Evolutionary conservation across 2,329 filamentous ascomycete genomes (phyloP).

Genomic region (Sarocladium kiliense): DNA sequence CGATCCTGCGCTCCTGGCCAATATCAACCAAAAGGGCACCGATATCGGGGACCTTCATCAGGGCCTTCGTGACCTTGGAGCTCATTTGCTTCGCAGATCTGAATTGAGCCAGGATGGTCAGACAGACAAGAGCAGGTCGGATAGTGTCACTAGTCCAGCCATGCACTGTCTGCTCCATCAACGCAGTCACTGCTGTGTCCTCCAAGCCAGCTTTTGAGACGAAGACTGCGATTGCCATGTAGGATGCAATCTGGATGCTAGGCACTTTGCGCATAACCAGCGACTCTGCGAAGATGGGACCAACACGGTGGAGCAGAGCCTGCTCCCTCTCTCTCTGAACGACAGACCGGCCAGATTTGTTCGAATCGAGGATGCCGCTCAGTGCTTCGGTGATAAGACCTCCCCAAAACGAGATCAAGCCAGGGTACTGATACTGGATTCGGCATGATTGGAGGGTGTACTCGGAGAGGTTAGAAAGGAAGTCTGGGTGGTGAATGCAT

Average conservation of each 20-base stretch:
- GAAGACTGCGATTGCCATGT: conserved; percentile 84
- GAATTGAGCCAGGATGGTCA: conserved; percentile 78
- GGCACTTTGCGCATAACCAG: conserved; percentile 70
- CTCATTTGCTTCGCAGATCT: conserved; percentile 66
- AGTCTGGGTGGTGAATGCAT: conserved; percentile 69
- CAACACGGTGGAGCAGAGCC: conserved; percentile 61
- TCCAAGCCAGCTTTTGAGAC: conserved; percentile 76
- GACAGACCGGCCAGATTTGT: conserved; percentile 68
- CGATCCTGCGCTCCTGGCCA: conserved; percentile 59
- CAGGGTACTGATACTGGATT: conserved; percentile 67
- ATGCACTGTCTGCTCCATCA: conserved; percentile 83
- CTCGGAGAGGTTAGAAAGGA: conserved; percentile 71
- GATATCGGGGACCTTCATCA: conserved; percentile 60
- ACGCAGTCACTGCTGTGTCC: conserved; percentile 72
- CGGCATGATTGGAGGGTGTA: conserved; percentile 73
- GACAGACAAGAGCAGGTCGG: conserved; percentile 68
- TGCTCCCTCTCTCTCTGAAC: conserved; percentile 79
- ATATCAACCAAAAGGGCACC: conserved; percentile 56
- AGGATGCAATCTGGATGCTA: conserved; percentile 79
- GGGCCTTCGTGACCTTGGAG: conserved; percentile 60
- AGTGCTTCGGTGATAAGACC: conserved; percentile 81
- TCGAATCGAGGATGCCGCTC: conserved; percentile 73
- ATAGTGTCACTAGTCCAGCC: conserved; percentile 73
- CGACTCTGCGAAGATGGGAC: conserved; percentile 70
- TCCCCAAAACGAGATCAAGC: conserved; percentile 85